phyloP scores from a whole-genome alignment of 768 basidiomycete species.

The Exsudoporus frostii region DNA sequence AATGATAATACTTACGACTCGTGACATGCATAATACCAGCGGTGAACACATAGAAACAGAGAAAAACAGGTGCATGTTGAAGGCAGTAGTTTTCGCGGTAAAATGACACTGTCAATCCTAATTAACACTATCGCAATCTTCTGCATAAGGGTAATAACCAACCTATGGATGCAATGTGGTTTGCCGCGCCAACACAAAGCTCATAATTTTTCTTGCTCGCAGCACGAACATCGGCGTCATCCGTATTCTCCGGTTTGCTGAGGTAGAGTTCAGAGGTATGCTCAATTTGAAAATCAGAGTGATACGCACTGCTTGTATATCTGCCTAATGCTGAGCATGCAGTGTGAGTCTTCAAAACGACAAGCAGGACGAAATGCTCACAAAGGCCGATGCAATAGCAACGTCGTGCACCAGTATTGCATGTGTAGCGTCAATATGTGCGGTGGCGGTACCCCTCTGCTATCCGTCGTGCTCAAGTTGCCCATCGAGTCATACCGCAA shows the following conservation, averaged over 20 bases:
- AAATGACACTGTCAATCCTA: slow-evolving; percentile 40
- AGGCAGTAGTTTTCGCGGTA: slow-evolving; percentile 65
- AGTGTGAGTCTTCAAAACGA: slow-evolving; percentile 3
- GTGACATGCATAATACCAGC: slow-evolving; percentile 79
- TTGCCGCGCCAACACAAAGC: slow-evolving; percentile 73
- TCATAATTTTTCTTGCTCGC: slow-evolving; percentile 65
- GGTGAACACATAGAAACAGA: slow-evolving; percentile 78
- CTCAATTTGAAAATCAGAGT: not conserved
- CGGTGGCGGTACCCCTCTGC: slow-evolving; percentile 47
- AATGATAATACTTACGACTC: slow-evolving; percentile 53
- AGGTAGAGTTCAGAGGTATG: not conserved
- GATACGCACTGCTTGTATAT: slow-evolving; percentile 38
- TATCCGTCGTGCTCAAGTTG: slow-evolving; percentile 10
- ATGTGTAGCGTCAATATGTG: slow-evolving; percentile 75
- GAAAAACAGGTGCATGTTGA: slow-evolving; percentile 60
- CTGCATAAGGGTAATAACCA: slow-evolving; percentile 7
- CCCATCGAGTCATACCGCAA: slow-evolving; percentile 40
- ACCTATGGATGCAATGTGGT: slow-evolving; percentile 73
- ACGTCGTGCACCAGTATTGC: slow-evolving; percentile 81
- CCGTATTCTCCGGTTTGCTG: slow-evolving; percentile 38
- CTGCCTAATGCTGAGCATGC: slow-evolving; percentile 25
- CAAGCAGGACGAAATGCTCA: slow-evolving; percentile 35
- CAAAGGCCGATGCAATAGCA: slow-evolving; percentile 79
- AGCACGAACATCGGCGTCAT: slow-evolving; percentile 53
- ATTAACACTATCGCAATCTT: not conserved